Base-by-base conservation (phyloP, 345 rosid species). In the Stellera chamaejasme region DNA sequence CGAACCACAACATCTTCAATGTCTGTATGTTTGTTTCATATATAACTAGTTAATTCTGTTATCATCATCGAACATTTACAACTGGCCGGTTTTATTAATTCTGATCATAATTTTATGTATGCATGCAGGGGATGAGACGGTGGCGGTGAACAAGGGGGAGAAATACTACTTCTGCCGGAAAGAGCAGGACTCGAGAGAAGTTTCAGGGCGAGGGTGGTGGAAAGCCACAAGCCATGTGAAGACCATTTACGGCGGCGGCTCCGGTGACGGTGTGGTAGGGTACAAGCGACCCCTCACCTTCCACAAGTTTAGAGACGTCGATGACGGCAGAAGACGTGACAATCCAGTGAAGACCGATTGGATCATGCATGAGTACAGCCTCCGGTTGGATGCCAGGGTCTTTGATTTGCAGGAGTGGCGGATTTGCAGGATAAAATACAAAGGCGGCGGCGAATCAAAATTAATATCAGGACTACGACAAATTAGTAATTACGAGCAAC, bases 191-290 rank as follows among this genome's bases (percentile, higher is more conserved):
- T 76, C 80, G 0, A 50, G 77, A 10, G 75, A 72, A 69, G 80
- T 76, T 1, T 3, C 15, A 2, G 77, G 80, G 0, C 55, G 51
- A 42, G 80, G 77, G 41, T 76, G 80, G 80, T 76, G 80, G 80
- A 76, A 76, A 56, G 77, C 80, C 1, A 76, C 80, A 2, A 72
- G 80, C 60, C 77, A 72, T 60, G 64, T 76, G 9, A 72, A 76
- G 66, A 67, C 68, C 27, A 36, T 72, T 48, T 45, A 25, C 45
- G 55, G 36, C 7, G 59, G 56, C 46, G 45, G 60, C 10, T n/a
- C n/a, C 7, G 59, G 56, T 45, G 45, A 59, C 10, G 4, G 16
- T 14, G 11, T 76, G 10, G 28, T 66, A 16, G 80, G 77, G 43
- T 58, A 11, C n/a, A 68, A 63, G 25, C 58, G 72, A 9, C 72